Conservation (phyloP, 768 basidiomycete genomes). For the Mycena capillaripes region DNA sequence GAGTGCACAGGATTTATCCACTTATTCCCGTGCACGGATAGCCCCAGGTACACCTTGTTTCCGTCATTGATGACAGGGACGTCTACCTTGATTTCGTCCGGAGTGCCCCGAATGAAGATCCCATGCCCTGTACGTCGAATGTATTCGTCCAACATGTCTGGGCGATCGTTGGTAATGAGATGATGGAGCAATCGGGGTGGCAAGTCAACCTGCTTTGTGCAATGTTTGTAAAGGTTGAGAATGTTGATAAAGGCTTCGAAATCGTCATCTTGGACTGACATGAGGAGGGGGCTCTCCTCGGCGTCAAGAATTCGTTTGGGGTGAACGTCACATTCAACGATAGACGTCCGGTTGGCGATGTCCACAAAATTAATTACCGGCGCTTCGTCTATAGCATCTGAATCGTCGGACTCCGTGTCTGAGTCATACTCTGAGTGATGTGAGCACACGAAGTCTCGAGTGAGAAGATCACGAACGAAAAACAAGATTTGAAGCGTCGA, state of each 20-base stretch:
- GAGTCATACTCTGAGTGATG: not conserved
- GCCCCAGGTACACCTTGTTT: slow-evolving; percentile 66
- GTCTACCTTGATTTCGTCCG: slow-evolving; percentile 29
- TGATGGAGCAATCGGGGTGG: slow-evolving; percentile 30
- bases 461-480: not conserved
- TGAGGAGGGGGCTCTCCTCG: too few species aligned
- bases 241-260: slow-evolving; percentile 65
- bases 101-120: slow-evolving; percentile 17
- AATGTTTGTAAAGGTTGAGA: slow-evolving; percentile 55
- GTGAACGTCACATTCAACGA: slow-evolving; percentile 51
- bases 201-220: slow-evolving; percentile 41
- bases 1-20: slow-evolving; percentile 63
- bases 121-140: slow-evolving; percentile 66
- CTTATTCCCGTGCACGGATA: slow-evolving; percentile 75
- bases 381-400: slow-evolving; percentile 56
- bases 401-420: slow-evolving; percentile 45
- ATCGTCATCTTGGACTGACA: slow-evolving; percentile 55
- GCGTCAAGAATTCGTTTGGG: slow-evolving; percentile 43
- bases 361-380: slow-evolving; percentile 63
- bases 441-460: too few species aligned
- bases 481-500: not conserved
- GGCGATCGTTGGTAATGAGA: slow-evolving; percentile 57
- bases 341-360: slow-evolving; percentile 61
- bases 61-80: slow-evolving; percentile 48
- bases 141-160: slow-evolving; percentile 67